Evolutionary conservation across 352 stramenopile species (phyloP).

Genomic region (Globisporangium parvum): DNA sequence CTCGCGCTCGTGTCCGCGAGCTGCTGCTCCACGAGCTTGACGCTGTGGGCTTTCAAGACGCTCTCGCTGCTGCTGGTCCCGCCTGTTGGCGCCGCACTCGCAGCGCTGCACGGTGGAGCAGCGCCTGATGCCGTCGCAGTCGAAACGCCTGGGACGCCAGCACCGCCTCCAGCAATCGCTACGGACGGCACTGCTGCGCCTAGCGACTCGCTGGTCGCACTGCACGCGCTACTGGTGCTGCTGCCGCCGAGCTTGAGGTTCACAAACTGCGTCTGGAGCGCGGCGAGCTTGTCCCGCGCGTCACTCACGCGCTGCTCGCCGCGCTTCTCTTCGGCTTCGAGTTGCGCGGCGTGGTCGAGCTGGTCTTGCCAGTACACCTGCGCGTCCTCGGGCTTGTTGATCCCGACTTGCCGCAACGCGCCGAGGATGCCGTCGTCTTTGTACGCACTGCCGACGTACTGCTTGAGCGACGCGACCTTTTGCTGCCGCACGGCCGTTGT

Average conservation of each 20-base stretch:
- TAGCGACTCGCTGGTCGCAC: constrained; percentile 8
- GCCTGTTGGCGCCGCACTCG: neutral
- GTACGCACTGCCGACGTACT: constrained; percentile 67
- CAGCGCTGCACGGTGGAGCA: neutral
- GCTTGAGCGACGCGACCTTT: constrained; percentile 52
- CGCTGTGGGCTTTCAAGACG: constrained; percentile 30
- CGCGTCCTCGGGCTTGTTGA: constrained; percentile 72
- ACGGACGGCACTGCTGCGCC: neutral
- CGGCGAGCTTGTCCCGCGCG: constrained; percentile 48
- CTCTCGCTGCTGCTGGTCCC: constrained; percentile 7
- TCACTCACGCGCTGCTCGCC: constrained; percentile 57
- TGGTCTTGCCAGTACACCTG: constrained; percentile 78
- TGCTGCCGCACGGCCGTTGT: constrained; percentile 46
- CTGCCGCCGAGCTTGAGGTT: constrained; percentile 68
- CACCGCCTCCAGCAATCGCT: neutral
- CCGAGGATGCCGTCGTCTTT: constrained; percentile 72
- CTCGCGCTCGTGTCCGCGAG: constrained; percentile 34
- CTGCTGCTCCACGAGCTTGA: constrained; percentile 68
- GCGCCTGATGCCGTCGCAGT: neutral
- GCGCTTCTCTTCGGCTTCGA: constrained; percentile 54
- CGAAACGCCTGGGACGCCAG: neutral
- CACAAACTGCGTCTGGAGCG: constrained; percentile 52
- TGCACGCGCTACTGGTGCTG: constrained; percentile 10
- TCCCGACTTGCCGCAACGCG: constrained; percentile 63
- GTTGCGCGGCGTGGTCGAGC: constrained; percentile 59